Evolutionary conservation across 257 asterid species (phyloP).

Genomic region (Petunia axillaris): DNA sequence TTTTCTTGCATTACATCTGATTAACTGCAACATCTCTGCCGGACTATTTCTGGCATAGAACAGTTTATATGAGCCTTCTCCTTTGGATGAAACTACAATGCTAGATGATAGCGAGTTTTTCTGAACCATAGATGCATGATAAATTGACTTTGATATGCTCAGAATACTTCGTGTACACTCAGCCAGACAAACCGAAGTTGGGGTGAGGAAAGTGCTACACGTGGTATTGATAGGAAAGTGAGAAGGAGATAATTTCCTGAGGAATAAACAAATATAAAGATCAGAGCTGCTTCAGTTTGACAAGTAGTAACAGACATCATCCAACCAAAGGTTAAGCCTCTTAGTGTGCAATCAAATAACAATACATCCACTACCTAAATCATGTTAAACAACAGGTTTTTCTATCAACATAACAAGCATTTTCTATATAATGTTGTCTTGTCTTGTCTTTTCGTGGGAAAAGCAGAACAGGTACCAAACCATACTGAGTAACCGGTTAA

Average conservation of each 20-base stretch:
- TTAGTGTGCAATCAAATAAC: not conserved
- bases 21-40: slow-evolving; percentile 29
- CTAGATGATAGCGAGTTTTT: slow-evolving; percentile 35
- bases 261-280: slow-evolving; percentile 26
- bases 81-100: slow-evolving; percentile 36
- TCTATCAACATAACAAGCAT: not conserved
- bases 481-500: not conserved
- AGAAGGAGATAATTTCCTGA: slow-evolving; percentile 57
- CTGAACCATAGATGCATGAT: slow-evolving; percentile 37
- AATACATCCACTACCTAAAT: not conserved
- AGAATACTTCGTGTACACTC: slow-evolving; percentile 32
- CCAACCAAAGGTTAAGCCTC: not conserved
- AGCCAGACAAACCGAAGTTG: slow-evolving; percentile 36
- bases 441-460: not conserved
- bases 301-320: not conserved
- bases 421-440: not conserved
- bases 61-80: slow-evolving; percentile 35
- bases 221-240: slow-evolving; percentile 39
- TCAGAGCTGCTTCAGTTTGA: slow-evolving; percentile 14
- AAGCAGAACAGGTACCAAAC: not conserved
- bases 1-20: slow-evolving; percentile 39
- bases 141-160: slow-evolving; percentile 26
- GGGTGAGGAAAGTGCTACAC: slow-evolving; percentile 28
- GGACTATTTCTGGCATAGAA: slow-evolving; percentile 34
- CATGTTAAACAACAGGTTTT: not conserved